These are phyloP conservation scores for Penicillium parvum DNA, from an alignment of 495 filamentous ascomycete species.

Conservation along the genomic window DNA sequence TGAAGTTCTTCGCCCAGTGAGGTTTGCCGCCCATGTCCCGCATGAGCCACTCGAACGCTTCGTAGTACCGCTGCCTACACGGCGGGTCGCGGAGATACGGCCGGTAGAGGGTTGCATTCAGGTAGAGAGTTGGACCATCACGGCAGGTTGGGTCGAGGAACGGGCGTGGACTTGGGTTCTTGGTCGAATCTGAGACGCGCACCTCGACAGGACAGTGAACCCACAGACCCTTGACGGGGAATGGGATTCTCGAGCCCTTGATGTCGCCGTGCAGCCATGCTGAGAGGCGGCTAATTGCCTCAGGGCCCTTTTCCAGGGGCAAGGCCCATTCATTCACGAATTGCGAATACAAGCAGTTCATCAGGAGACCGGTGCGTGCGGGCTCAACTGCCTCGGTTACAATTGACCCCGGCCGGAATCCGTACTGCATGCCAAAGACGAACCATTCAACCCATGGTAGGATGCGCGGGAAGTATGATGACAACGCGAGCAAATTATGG, in stretches of 20 bases:
- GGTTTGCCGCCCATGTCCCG: conserved; percentile 81
- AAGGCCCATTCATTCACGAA: conserved; percentile 98
- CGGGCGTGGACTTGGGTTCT: conserved; percentile 54
- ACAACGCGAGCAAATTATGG: conserved; percentile 76
- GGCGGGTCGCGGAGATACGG: conserved; percentile 81
- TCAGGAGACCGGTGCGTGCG: conserved; percentile 71
- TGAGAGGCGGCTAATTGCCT: conserved; percentile 75
- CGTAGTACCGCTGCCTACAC: conserved; percentile 73
- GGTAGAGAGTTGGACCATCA: conserved; percentile 77
- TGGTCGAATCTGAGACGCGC: conserved; percentile 71
- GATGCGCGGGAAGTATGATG: conserved; percentile 72
- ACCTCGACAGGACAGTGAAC: conserved; percentile 95
- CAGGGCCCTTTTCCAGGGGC: conserved; percentile 82
- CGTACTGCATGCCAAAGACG: conserved; percentile 93
- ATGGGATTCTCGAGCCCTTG: conserved; percentile 63
- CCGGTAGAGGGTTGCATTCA: conserved; percentile 94
- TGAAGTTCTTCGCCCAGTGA: conserved; percentile 98
- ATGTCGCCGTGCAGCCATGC: conserved; percentile 75
- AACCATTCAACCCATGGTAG: conserved; percentile 89
- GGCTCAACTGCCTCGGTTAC: conserved; percentile 72
- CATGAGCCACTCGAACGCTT: conserved; percentile 96
- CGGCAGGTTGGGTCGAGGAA: conserved; percentile 69
- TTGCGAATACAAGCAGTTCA: conserved; percentile 96
- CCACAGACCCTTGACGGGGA: conserved; percentile 70
- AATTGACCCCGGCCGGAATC: conserved; percentile 62